A percentile compares a stretch with the other conserved stretches of the same genome.
These are phyloP conservation scores for Penicillium sp. DNA, from an alignment of 2,329 filamentous ascomycete genomes.

Conservation along the genomic window DNA sequence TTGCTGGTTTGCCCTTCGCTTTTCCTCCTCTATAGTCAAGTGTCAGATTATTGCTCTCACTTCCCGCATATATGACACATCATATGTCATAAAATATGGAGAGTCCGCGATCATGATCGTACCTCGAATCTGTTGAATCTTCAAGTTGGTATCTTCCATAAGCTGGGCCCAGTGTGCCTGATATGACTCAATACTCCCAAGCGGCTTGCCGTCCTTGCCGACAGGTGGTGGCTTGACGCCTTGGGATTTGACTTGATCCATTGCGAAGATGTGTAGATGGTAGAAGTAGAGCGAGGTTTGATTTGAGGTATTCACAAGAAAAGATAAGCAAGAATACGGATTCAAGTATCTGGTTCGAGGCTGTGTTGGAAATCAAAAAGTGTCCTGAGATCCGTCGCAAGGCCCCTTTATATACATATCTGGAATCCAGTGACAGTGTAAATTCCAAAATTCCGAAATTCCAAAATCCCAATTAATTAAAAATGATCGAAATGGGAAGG, in stretches of 20 bases:
- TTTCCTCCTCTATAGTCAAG: constrained; percentile 15
- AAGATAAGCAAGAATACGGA: neutral
- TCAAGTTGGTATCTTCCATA: constrained; percentile 16
- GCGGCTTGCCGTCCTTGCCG: constrained; percentile 6
- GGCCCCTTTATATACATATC: constrained; percentile 10
- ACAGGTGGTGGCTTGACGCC: neutral
- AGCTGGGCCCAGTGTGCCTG: constrained; percentile 18
- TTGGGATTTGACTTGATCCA: constrained; percentile 10
- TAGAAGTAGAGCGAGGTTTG: neutral
- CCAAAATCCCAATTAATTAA: neutral
- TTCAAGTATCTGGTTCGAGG: neutral
- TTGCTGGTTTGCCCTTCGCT: neutral
- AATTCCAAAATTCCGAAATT: neutral
- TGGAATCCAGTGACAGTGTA: constrained; percentile 3
- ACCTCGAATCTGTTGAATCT: constrained; percentile 19
- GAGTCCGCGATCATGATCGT: neutral
- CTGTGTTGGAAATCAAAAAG: neutral
- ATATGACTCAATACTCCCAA: constrained; percentile 15
- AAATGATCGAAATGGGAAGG: neutral
- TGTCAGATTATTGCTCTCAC: constrained; percentile 4
- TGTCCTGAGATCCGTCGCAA: neutral
- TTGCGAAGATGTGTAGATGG: neutral
- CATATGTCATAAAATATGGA: constrained; percentile 4
- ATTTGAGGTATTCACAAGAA: neutral
- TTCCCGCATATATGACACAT: constrained; percentile 12